Percentiles rank a stretch among this genome's conserved stretches.
phyloP scores from a whole-genome alignment of 2,329 filamentous ascomycete species.

The Periconia macrospinosa region DNA sequence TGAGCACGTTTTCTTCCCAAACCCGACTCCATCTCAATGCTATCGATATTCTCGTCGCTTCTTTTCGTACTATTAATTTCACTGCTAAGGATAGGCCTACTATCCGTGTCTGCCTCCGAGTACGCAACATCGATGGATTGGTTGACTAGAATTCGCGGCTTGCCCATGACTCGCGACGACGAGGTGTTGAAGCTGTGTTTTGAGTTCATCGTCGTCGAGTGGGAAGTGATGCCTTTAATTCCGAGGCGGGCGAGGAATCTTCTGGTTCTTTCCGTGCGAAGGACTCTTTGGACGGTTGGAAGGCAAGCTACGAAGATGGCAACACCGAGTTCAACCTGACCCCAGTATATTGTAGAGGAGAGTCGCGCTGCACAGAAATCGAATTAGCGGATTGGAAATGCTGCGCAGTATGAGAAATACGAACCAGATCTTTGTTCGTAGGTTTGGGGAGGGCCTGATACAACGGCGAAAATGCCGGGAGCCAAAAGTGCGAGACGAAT shows the following conservation, averaged over 20 bases:
- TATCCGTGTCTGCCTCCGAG: neutral
- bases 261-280: neutral
- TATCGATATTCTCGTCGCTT: neutral
- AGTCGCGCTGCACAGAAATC: neutral
- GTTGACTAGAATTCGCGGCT: neutral
- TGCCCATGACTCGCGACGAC: neutral
- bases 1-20: no score
- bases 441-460: neutral
- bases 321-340: neutral
- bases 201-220: neutral
- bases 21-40: constrained; percentile 1
- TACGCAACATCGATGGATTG: neutral
- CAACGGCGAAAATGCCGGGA: neutral
- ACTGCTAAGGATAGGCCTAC: neutral
- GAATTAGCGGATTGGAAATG: neutral
- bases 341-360: constrained; percentile 1
- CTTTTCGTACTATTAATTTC: neutral
- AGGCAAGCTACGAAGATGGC: constrained; percentile 2
- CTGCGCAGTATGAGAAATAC: neutral
- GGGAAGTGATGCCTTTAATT: neutral
- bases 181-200: neutral
- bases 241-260: neutral
- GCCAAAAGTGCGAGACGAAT: neutral
- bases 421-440: constrained; percentile 2
- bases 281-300: neutral